Base-by-base conservation (phyloP, 768 basidiomycete genomes). In the Amanita inopinata region DNA sequence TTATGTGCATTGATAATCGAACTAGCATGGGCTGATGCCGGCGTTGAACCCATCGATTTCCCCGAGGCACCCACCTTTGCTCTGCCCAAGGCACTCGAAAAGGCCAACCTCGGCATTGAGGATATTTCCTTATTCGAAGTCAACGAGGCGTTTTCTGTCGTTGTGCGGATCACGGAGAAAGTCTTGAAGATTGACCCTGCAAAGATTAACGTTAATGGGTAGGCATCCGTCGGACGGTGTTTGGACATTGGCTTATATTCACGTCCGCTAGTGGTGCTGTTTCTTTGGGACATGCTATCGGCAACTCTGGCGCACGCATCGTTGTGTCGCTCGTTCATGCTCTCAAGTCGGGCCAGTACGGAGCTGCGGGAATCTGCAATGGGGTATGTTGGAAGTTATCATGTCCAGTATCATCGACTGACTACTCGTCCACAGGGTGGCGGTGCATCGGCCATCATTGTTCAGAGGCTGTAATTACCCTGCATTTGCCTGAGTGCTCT, bases 101-200 rank as follows among this genome's bases (percentile, higher is more conserved):
- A 74, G 55, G 96, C 94, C 15, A 86, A 86, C 52, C 69, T 98
- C 45, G 77, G 78, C 14, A 56, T 79, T 36, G 70, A 84, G 33
- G 90, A 99, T 54, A 89, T 99, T 50, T 73, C 91, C 33, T 72
- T 84, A 37, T 99, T 90, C 59, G 96, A 99, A 62, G 77, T 98
- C 61, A 99, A 99, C 61, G 94, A 99, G 62, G 94, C 94, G 19
- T 99, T 97, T 74, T 92, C 91, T 1, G 86, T 86, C 35, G 94
- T 98, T 51, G 83, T 88, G 51, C 76, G 83, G 38, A 83, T 94
- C 40, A 86, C 85, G 2, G 90, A 96, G 66, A 85, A 97, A 66
- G 71, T 89, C 14, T 73, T 94, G 49, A 70, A 71, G 43, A 73
- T 99, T 49, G 83, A 90, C 61, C 75, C 86, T 22, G 74, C 78